phyloP scores from a whole-genome alignment of 305 asterid genomes.

The Solanum hybrid region DNA sequence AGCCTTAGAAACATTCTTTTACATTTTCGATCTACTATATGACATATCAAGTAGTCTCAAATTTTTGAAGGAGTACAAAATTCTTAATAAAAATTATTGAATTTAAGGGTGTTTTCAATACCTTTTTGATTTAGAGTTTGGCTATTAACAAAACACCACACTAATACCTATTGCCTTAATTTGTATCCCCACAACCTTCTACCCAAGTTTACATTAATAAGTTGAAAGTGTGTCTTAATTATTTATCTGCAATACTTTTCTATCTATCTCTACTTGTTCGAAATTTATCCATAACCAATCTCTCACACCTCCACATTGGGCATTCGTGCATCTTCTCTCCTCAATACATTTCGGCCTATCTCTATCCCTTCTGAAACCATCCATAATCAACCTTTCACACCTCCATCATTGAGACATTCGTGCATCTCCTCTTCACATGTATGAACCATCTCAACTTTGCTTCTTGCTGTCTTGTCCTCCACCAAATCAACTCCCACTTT shows the following conservation, averaged over 20 bases:
- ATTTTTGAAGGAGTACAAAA: too few relatives aligned
- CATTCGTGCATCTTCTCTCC: neutral
- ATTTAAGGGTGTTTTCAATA: neutral
- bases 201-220: neutral
- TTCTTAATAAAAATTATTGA: too few relatives aligned
- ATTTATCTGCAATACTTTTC: too few relatives aligned
- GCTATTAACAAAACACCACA: too few relatives aligned
- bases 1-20: neutral
- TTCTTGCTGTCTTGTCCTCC: neutral
- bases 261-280: accelerated
- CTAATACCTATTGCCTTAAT: too few relatives aligned
- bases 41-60: neutral
- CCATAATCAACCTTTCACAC: neutral
- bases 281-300: too few relatives aligned
- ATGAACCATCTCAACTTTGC: neutral
- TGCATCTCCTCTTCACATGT: neutral
- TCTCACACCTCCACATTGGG: neutral
- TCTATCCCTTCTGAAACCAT: neutral
- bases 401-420: neutral
- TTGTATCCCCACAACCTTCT: neutral
- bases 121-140: neutral
- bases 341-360: neutral
- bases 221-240: neutral
- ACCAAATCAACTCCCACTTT: neutral
- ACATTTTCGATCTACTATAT: too few relatives aligned